phyloP scores from a whole-genome alignment of 495 filamentous ascomycete species.

The Pseudotulostoma volvatum region DNA sequence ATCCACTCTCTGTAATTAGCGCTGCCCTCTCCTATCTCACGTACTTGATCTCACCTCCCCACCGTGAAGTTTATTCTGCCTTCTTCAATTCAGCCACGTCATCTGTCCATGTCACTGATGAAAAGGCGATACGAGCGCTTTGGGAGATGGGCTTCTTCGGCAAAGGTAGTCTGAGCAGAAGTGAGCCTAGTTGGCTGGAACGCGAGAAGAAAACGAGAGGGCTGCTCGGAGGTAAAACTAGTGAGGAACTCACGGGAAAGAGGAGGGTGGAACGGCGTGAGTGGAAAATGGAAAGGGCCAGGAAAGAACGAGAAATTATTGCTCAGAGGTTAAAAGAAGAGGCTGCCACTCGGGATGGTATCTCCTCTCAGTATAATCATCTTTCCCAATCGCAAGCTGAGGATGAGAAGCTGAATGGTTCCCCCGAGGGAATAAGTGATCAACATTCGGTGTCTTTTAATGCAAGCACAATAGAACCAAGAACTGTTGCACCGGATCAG shows the following conservation, averaged over 20 bases:
- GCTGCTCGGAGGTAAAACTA: slow-evolving; percentile 42
- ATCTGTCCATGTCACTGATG: slow-evolving; percentile 72
- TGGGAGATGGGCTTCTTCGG: slow-evolving; percentile 97
- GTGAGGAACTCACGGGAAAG: slow-evolving; percentile 61
- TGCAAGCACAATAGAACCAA: not conserved
- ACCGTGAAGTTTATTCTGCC: slow-evolving; percentile 59
- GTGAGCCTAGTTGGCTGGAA: slow-evolving; percentile 84
- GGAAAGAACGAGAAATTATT: slow-evolving; percentile 62
- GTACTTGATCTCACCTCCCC: slow-evolving; percentile 48
- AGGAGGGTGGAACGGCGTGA: slow-evolving; percentile 64
- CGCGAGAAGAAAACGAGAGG: slow-evolving; percentile 60
- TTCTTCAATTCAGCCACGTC: slow-evolving; percentile 64
- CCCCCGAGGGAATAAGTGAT: slow-evolving; percentile 1
- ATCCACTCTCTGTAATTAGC: slow-evolving; percentile 73
- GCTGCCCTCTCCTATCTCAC: slow-evolving; percentile 59
- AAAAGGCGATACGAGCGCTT: slow-evolving; percentile 53
- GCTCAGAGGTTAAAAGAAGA: slow-evolving; percentile 53
- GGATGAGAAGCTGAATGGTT: not conserved
- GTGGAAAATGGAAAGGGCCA: slow-evolving; percentile 81
- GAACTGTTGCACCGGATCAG: not conserved
- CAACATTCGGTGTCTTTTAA: not conserved
- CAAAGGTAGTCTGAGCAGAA: slow-evolving; percentile 80
- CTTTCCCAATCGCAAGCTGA: not conserved
- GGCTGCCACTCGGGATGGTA: slow-evolving; percentile 24
- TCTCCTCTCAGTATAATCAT: not conserved